Percentiles rank a stretch among this genome's conserved stretches.
phyloP scores from a whole-genome alignment of 208 protist genomes.

The Phytomonas sp. region DNA sequence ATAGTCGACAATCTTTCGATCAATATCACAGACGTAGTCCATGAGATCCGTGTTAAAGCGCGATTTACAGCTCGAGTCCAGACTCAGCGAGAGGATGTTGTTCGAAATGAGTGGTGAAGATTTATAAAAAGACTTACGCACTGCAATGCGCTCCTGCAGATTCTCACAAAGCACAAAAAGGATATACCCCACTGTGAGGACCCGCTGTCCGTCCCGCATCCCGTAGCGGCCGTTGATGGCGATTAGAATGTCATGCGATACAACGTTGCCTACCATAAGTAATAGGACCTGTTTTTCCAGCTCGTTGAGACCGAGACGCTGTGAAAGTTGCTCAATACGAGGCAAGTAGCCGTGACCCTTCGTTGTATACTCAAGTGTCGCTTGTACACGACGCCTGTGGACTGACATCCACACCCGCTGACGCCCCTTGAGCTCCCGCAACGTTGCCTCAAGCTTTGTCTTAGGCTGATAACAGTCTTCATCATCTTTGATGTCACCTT shows the following conservation, averaged over 20 bases:
- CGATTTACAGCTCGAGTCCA: slow-evolving; percentile 37
- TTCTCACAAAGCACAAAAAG: slow-evolving; percentile 86
- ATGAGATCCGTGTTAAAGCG: slow-evolving; percentile 89
- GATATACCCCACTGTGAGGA: slow-evolving; percentile 85
- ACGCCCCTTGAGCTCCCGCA: slow-evolving; percentile 80
- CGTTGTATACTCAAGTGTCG: slow-evolving; percentile 26
- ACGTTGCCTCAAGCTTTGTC: slow-evolving; percentile 68
- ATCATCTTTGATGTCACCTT: slow-evolving; percentile 88
- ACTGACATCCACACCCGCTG: slow-evolving; percentile 54
- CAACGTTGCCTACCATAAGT: slow-evolving; percentile 75
- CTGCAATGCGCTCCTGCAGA: slow-evolving; percentile 73
- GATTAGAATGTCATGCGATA: slow-evolving; percentile 86
- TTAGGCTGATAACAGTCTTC: slow-evolving; percentile 57
- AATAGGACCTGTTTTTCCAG: slow-evolving; percentile 87
- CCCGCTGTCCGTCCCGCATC: slow-evolving; percentile 73
- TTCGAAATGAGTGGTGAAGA: slow-evolving; percentile 63
- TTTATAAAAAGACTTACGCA: slow-evolving; percentile 84
- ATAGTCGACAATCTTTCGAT: slow-evolving; percentile 90
- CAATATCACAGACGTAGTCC: slow-evolving; percentile 88
- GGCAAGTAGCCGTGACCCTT: slow-evolving; percentile 46
- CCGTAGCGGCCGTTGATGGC: slow-evolving; percentile 84
- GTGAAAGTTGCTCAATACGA: slow-evolving; percentile 76
- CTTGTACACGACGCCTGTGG: slow-evolving; percentile 54
- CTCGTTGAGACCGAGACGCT: slow-evolving; percentile 61
- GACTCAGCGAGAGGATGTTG: slow-evolving; percentile 54